Conservation (phyloP, 1,284 basidiomycete genomes). For the Sanguinoderma infundibulare region DNA sequence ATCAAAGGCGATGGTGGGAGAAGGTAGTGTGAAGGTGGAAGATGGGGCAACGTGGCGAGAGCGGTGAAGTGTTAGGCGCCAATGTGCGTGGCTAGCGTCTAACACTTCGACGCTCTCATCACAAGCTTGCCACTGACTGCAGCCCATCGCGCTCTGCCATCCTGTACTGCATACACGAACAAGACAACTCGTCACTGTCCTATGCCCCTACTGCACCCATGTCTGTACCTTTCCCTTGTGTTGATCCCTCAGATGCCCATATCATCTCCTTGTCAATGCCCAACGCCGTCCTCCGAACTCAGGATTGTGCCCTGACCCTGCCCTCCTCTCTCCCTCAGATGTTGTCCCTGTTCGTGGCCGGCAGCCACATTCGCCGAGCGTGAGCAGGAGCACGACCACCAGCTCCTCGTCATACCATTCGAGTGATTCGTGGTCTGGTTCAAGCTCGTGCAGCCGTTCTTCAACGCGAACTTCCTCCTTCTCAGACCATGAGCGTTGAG, state of each 20-base stretch:
- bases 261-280: slow-evolving; percentile 14
- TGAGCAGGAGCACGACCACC: slow-evolving; percentile 38
- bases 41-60: too few relatives aligned
- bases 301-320: slow-evolving; percentile 21
- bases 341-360: slow-evolving; percentile 30
- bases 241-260: slow-evolving; percentile 24
- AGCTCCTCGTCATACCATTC: slow-evolving; percentile 33
- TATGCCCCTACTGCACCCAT: slow-evolving; percentile 13
- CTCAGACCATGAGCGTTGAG: slow-evolving; percentile 49
- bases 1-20: too few relatives aligned
- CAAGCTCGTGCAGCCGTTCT: slow-evolving; percentile 52
- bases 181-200: slow-evolving; percentile 7
- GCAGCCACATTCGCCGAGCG: slow-evolving; percentile 29
- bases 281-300: slow-evolving; percentile 21
- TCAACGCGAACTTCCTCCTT: slow-evolving; percentile 54
- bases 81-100: too few relatives aligned
- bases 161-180: slow-evolving; percentile 11
- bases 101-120: too few relatives aligned
- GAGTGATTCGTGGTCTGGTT: slow-evolving; percentile 35
- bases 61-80: too few relatives aligned
- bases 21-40: too few relatives aligned
- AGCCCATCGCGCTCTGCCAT: slow-evolving; percentile 26
- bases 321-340: slow-evolving; percentile 33
- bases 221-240: slow-evolving; percentile 27
- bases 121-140: too few relatives aligned